A percentile compares a stretch with the other conserved stretches of the same genome.
phyloP scores from a whole-genome alignment of 164 flowering plant species.

The Tinospora cordifolia region DNA sequence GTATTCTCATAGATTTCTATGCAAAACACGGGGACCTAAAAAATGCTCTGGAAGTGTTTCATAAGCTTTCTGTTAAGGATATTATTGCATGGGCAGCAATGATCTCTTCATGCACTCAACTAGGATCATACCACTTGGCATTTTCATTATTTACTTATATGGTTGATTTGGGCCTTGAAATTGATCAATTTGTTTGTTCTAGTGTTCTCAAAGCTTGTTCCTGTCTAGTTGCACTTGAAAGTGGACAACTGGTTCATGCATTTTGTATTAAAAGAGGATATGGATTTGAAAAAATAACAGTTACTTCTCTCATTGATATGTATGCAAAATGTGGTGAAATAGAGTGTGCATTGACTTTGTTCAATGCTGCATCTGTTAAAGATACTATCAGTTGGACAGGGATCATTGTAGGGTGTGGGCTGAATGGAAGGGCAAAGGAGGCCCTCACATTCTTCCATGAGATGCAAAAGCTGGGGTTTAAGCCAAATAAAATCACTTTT shows the following conservation, averaged over 20 bases:
- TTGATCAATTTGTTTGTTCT: conserved; percentile 25
- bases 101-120: conserved; percentile 18
- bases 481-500: conserved; percentile 26
- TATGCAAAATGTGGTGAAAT: conserved; percentile 25
- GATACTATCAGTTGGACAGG: conserved; percentile 27
- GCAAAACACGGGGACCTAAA: conserved; percentile 15
- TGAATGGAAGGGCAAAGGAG: conserved; percentile 25
- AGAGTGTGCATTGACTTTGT: conserved; percentile 17
- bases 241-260: conserved; percentile 26
- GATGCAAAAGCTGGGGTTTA: conserved; percentile 20
- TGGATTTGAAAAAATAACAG: conserved; percentile 16
- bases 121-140: conserved; percentile 18
- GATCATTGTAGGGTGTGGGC: conserved; percentile 26
- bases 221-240: conserved; percentile 13
- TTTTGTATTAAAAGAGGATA: conserved; percentile 19
- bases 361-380: conserved; percentile 11
- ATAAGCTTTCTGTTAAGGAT: conserved; percentile 20
- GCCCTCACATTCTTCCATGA: conserved; percentile 18
- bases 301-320: conserved; percentile 25
- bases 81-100: conserved; percentile 23
- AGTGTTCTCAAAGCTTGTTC: conserved; percentile 27
- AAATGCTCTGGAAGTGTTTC: conserved; percentile 18
- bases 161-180: conserved; percentile 16
- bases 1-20: conserved; percentile 23
- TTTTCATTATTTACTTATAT: conserved; percentile 24